Conservation (phyloP, 257 asterid species). For the Cordia subcordata region DNA sequence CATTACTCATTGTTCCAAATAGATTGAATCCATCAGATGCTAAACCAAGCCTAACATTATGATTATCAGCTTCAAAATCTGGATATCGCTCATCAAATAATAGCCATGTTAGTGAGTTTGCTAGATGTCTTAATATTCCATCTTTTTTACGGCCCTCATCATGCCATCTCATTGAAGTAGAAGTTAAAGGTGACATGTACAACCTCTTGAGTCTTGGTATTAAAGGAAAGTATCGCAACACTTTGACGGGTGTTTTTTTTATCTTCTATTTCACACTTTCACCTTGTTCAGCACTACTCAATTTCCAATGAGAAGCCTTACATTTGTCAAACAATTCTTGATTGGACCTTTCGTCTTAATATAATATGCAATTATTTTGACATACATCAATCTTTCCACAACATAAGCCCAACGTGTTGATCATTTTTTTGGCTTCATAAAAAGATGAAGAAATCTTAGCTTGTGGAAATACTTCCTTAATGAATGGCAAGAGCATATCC, state of each 20-base stretch:
- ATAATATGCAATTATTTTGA: no score
- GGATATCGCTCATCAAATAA: constrained; percentile 1
- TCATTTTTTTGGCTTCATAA: no score
- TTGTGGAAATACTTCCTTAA: no score
- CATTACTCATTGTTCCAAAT: neutral
- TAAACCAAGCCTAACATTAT: constrained; percentile 5
- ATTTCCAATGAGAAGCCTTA: no score
- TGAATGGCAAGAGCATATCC: no score
- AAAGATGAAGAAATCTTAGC: no score
- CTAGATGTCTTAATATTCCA: neutral
- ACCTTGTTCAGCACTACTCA: no score
- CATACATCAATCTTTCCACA: no score
- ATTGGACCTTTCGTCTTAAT: no score
- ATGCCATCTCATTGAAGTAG: constrained; percentile 2
- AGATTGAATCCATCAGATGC: constrained; percentile 11
- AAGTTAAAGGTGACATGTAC: neutral
- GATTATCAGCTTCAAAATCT: neutral
- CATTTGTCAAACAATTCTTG: no score
- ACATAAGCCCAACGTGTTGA: no score
- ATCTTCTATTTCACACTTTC: no score
- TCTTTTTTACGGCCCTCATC: neutral
- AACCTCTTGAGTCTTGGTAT: constrained; percentile 1
- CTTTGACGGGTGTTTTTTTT: neutral
- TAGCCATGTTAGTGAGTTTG: neutral
- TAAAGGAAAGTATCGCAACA: neutral